Base-by-base conservation (phyloP, 768 basidiomycete genomes). In the Antrodiella citrinella region DNA sequence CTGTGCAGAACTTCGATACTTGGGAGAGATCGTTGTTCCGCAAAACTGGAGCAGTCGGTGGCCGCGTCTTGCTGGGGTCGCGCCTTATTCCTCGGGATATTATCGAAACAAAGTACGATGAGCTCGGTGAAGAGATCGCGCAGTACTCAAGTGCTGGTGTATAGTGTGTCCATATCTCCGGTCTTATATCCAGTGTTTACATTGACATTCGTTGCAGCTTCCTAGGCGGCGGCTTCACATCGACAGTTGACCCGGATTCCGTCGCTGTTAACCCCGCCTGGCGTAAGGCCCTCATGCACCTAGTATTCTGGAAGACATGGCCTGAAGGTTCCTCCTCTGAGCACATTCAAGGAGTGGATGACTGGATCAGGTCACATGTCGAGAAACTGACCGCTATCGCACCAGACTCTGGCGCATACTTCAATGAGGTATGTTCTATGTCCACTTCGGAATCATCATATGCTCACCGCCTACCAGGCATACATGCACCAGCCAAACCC, bases 231-330 rank as follows among this genome's bases (percentile, higher is more conserved):
- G 76, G 78, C 2, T 69, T 62, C 11, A 76, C 76, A 10, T 62
- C 67, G 3, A 57, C 58, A 19, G 56, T 61, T 26, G 59, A 67
- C 18, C 67, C 74, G 0, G 62, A 67, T 40, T 66, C 72, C 1
- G 63, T 63, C 9, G 76, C 72, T 13, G 53, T 76, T 18, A 69
- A 76, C 56, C 77, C 75, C 11, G 71, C 69, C 0, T 80, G 77
- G 74, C 65, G 77, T 13, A 62, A 67, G 12, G 67, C 74, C 1
- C 40, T 76, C 7, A 58, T 65, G 4, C 59, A 73, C 23, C 55
- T 65, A 3, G 44, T 57, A 5, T 60, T 61, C 23, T 53, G 51
- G 0, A 3, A 59, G 47, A 3, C 21, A 11, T 54, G 67, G 65
- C 48, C 44, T 0, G 65, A 66, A 13, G 54, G 54, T 2, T 40